phyloP scores from a whole-genome alignment of 2,329 filamentous ascomycete genomes.

The Colletotrichum eleusines region DNA sequence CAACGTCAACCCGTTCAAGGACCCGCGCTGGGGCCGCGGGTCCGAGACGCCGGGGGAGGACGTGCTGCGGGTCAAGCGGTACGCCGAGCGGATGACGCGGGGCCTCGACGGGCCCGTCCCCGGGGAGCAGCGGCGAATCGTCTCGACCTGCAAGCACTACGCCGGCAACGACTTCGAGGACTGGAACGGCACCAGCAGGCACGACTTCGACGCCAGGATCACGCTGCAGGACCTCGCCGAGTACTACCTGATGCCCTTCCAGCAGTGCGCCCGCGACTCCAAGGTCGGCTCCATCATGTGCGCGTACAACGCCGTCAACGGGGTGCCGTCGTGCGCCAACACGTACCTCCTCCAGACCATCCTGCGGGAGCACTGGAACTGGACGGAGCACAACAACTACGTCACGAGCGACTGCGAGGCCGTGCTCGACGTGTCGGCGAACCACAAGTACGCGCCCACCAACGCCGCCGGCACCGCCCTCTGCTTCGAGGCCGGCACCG shows the following conservation, averaged over 20 bases:
- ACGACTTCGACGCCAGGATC: slow-evolving; percentile 68
- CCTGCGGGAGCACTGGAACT: slow-evolving; percentile 74
- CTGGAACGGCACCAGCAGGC: slow-evolving; percentile 47
- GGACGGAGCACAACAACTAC: slow-evolving; percentile 70
- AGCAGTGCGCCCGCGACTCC: slow-evolving; percentile 70
- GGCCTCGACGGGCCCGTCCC: slow-evolving; percentile 59
- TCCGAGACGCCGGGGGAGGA: slow-evolving; percentile 72
- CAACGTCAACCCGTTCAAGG: slow-evolving; percentile 74
- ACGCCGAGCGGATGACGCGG: slow-evolving; percentile 64
- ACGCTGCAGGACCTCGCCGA: slow-evolving; percentile 72
- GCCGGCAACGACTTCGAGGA: slow-evolving; percentile 64
- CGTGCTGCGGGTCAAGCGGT: slow-evolving; percentile 60
- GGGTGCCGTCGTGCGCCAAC: slow-evolving; percentile 72
- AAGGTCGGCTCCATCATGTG: slow-evolving; percentile 71
- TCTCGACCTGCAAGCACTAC: slow-evolving; percentile 71
- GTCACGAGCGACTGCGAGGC: slow-evolving; percentile 76
- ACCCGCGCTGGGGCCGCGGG: slow-evolving; percentile 72
- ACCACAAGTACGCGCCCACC: slow-evolving; percentile 55
- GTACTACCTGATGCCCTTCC: slow-evolving; percentile 72
- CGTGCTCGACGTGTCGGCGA: slow-evolving; percentile 66
- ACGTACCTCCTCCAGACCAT: slow-evolving; percentile 72
- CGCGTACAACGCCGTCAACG: slow-evolving; percentile 74
- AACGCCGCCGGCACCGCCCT: slow-evolving; percentile 50
- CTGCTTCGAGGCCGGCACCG: slow-evolving; percentile 51
- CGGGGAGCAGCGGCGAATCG: slow-evolving; percentile 50